These are phyloP conservation scores for Tricholoma furcatifolium DNA, from an alignment of 768 basidiomycete species.

Conservation along the genomic window DNA sequence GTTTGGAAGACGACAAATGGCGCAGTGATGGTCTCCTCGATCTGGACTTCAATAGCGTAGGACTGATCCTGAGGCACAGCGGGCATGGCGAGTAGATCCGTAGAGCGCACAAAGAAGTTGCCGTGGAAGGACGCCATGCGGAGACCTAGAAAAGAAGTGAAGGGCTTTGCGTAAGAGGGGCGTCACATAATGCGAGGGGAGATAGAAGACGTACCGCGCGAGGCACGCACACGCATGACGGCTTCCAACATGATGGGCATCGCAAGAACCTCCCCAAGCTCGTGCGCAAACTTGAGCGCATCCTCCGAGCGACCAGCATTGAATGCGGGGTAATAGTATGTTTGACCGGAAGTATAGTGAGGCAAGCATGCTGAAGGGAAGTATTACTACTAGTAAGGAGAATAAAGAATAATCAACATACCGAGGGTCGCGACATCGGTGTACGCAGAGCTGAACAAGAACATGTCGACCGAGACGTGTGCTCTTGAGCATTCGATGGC, in stretches of 20 bases:
- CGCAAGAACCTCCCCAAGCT: slow-evolving; percentile 90
- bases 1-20: slow-evolving; percentile 95
- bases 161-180: background rate
- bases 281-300: slow-evolving; percentile 97
- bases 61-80: slow-evolving; percentile 96
- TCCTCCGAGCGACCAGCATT: slow-evolving; percentile 93
- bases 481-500: slow-evolving; percentile 97
- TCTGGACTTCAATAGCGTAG: slow-evolving; percentile 93
- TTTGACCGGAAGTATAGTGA: slow-evolving; percentile 97
- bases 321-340: slow-evolving; percentile 98
- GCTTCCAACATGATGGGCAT: slow-evolving; percentile 96
- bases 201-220: slow-evolving; percentile 58
- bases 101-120: slow-evolving; percentile 98
- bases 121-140: slow-evolving; percentile 98
- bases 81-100: slow-evolving; percentile 93
- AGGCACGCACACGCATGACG: slow-evolving; percentile 97
- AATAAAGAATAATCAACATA: slow-evolving; percentile 28
- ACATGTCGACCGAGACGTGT: slow-evolving; percentile 99
- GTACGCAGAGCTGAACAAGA: slow-evolving; percentile 91
- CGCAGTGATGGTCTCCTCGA: slow-evolving; percentile 89
- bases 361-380: slow-evolving; percentile 75
- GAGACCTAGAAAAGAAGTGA: slow-evolving; percentile 48
- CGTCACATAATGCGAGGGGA: background rate
- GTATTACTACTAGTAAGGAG: background rate
- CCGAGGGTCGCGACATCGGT: slow-evolving; percentile 95